Percentiles rank a stretch among this genome's conserved stretches.
Conservation (phyloP, 805 yeast genomes). For the Nakazawaea molendinolei region DNA sequence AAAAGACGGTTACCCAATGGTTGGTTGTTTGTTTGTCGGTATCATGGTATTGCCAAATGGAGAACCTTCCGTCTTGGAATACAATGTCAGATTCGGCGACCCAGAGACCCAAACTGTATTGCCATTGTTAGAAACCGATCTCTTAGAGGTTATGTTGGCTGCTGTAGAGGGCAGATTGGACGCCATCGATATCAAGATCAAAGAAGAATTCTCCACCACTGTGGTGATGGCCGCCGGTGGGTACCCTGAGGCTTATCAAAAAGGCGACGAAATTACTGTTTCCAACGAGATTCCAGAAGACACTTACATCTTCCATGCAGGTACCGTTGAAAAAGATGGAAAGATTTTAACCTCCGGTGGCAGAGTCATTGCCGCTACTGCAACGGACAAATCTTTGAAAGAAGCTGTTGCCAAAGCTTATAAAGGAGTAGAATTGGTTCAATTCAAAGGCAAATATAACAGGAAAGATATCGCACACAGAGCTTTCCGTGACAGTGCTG, state of each 20-base stretch:
- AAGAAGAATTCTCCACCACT: conserved; percentile 67
- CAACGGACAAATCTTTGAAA: conserved; percentile 67
- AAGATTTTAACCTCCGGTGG: conserved; percentile 86
- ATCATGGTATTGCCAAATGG: conserved; percentile 83
- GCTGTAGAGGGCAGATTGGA: conserved; percentile 93
- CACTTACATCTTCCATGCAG: conserved; percentile 90
- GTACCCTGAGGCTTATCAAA: conserved; percentile 80
- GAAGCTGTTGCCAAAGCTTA: conserved; percentile 86
- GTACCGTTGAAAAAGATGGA: conserved; percentile 58
- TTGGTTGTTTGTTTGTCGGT: conserved; percentile 93
- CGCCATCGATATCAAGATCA: conserved; percentile 55
- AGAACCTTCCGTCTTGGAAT: conserved; percentile 86
- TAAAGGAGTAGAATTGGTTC: conserved; percentile 70
- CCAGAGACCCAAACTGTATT: conserved; percentile 98
- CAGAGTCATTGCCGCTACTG: conserved; percentile 92
- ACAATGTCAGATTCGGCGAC: conserved; percentile 97
- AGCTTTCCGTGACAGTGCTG: conserved; percentile 62
- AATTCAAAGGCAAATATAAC: conserved; percentile 71
- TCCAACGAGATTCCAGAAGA: conserved; percentile 39
- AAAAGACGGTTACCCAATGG: conserved; percentile 89
- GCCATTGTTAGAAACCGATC: conserved; percentile 84
- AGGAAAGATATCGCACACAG: conserved; percentile 94
- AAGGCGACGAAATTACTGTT: conserved; percentile 79
- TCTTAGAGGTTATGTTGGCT: conserved; percentile 88
- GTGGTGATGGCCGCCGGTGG: conserved; percentile 98